Evolutionary conservation across 495 filamentous ascomycete genomes (phyloP), one percentile per base, ranked within the genome.

Genomic region (Penicillium crystallinum): DNA sequence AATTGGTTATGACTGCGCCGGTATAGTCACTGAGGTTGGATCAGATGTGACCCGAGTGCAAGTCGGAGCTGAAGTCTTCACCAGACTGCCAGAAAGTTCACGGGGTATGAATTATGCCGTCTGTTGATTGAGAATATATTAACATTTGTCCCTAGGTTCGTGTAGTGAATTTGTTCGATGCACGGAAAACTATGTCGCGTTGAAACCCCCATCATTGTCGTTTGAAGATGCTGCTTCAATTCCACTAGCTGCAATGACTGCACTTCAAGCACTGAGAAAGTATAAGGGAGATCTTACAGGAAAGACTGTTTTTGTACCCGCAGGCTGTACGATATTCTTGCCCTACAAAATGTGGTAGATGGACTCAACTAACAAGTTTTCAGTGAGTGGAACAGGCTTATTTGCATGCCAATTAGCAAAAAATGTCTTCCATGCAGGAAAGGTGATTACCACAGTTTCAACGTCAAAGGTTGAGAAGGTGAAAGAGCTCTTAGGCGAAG

Each of bases 281-380:
- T 77, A 62, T 3, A 55, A 76, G 25, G 67, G 62, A 19, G 58
- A 60, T 46, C 53, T 71, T 17, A 63, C 68, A 14, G 78, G 77
- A 7, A 82, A 81, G 67, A 80, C 76, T 17, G 76, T 79, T 1
- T 76, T 77, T 52, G 63, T 82, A 8, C 67, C 78, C 4, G 78
- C 60, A 12, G 77, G 70, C 7, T 53, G 61, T 63, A 55, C n/a
- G 57, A n/a, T 9, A 12, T 17, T 18, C 17, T 9, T 6, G 10
- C 43, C 33, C 23, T 12, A 1, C 33, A 25, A 14, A 17, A 19
- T 29, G 8, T 40, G 33, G 2, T 15, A 3, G 9, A 9, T 41
- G 12, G 34, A 15, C 21, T 36, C 46, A n/a, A 56, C 39, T 19
- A 22, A n/a, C n/a, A n/a, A n/a, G n/a, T 12, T 38, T 12, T 18